phyloP scores from a whole-genome alignment of 2,329 filamentous ascomycete genomes.

The Beauveria brongniartii region DNA sequence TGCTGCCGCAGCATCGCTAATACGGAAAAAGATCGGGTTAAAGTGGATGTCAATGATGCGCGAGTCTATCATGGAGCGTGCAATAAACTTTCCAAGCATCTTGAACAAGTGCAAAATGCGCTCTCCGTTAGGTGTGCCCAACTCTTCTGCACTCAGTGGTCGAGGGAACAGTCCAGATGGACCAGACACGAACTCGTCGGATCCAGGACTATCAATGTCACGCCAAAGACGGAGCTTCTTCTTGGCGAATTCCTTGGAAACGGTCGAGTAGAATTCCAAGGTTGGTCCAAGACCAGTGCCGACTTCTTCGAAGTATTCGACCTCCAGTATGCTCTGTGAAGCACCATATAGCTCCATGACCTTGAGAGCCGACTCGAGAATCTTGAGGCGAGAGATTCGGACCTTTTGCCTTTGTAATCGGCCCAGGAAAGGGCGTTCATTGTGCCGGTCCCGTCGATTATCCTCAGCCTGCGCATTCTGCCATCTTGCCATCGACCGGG shows the following conservation, averaged over 20 bases:
- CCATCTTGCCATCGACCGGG: constrained; percentile 94
- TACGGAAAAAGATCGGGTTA: constrained; percentile 95
- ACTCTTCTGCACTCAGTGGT: constrained; percentile 75
- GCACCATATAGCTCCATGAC: constrained; percentile 98
- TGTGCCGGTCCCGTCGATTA: constrained; percentile 70
- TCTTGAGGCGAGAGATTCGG: constrained; percentile 89
- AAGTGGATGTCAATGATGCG: constrained; percentile 96
- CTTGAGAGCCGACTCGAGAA: constrained; percentile 92
- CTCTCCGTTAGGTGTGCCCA: constrained; percentile 68
- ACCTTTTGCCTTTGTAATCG: constrained; percentile 93
- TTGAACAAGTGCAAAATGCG: constrained; percentile 84
- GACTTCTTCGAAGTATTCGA: constrained; percentile 98
- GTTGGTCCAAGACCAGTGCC: constrained; percentile 93
- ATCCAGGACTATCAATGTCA: constrained; percentile 68
- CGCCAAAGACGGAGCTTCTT: constrained; percentile 97
- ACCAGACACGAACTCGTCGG: constrained; percentile 77
- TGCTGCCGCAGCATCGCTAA: constrained; percentile 58
- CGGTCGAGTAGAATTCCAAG: constrained; percentile 94
- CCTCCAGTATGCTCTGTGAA: constrained; percentile 91
- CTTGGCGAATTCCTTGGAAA: constrained; percentile 94
- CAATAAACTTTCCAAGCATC: constrained; percentile 93
- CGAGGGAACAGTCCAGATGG: constrained; percentile 83
- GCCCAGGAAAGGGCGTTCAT: constrained; percentile 86
- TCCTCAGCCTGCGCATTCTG: constrained; percentile 86
- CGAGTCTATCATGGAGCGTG: constrained; percentile 95